Evolutionary conservation across 2,329 filamentous ascomycete genomes (phyloP).

Genomic region (Colletotrichum neosansevieriae): DNA sequence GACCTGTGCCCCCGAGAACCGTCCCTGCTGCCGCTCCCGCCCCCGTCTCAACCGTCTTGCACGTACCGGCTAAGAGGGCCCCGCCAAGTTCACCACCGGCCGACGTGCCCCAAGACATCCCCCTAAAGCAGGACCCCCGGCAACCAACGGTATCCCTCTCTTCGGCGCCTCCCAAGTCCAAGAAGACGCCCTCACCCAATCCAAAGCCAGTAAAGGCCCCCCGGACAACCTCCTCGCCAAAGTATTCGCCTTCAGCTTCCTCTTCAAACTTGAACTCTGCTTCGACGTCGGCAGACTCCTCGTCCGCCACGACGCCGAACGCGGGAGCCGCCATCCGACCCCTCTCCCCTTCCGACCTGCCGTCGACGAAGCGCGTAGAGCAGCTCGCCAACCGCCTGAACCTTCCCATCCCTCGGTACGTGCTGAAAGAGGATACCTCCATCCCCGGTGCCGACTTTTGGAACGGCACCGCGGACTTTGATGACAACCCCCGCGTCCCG

Average conservation of each 20-base stretch:
- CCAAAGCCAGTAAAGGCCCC: conserved; percentile 37
- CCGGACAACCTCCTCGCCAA: not conserved
- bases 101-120: not conserved
- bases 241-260: not conserved
- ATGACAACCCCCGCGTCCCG: conserved; percentile 47
- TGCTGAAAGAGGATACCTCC: conserved; percentile 41
- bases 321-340: not conserved
- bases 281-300: not conserved
- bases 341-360: conserved; percentile 13
- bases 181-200: not conserved
- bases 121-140: not conserved
- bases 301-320: not conserved
- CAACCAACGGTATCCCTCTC: not conserved
- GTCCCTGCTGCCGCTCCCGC: not conserved
- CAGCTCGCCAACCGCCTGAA: conserved; percentile 50
- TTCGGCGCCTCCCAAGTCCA: not conserved
- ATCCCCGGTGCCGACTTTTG: conserved; percentile 47
- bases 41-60: not conserved
- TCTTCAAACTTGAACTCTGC: not conserved
- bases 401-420: conserved; percentile 51
- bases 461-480: conserved; percentile 52
- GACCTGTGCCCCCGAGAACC: not conserved
- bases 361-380: conserved; percentile 46
- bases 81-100: not conserved
- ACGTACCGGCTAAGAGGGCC: conserved; percentile 13